phyloP scores from a whole-genome alignment of 768 basidiomycete genomes.

The Boletus insuetus region DNA sequence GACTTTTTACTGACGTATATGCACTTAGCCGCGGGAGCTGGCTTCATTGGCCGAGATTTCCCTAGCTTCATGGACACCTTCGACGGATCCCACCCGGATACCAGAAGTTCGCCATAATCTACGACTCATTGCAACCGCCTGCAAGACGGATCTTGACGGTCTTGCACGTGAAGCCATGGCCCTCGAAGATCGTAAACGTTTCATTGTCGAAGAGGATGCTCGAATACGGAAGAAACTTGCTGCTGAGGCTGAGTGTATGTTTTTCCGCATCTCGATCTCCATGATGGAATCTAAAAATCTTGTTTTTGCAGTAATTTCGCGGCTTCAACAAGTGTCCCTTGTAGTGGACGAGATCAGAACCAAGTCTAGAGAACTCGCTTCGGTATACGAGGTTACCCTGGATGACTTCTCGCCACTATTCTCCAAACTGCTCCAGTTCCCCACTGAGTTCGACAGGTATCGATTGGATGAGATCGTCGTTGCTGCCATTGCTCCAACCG shows the following conservation, averaged over 20 bases:
- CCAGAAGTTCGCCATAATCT: constrained; percentile 98
- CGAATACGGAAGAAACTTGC: constrained; percentile 66
- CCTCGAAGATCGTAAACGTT: constrained; percentile 76
- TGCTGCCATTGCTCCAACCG: constrained; percentile 80
- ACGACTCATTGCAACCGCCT: constrained; percentile 77
- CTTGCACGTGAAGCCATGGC: constrained; percentile 88
- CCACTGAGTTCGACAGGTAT: constrained; percentile 73
- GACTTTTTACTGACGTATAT: constrained; percentile 5
- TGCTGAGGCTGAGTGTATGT: constrained; percentile 75
- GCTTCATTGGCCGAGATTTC: constrained; percentile 79
- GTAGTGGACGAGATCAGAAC: constrained; percentile 69
- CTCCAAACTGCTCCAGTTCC: constrained; percentile 69
- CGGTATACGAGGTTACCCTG: constrained; percentile 67
- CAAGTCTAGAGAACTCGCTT: constrained; percentile 61
- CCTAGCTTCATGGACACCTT: constrained; percentile 78
- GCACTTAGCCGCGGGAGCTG: constrained; percentile 75
- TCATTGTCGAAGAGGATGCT: constrained; percentile 65
- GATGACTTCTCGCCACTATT: constrained; percentile 73
- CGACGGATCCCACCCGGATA: constrained; percentile 82
- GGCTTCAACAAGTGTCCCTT: constrained; percentile 73
- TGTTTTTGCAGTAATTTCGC: constrained; percentile 59
- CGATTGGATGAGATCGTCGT: constrained; percentile 90
- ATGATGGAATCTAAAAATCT: constrained; percentile 4
- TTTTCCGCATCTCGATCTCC: background rate
- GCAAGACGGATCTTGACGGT: constrained; percentile 82